Base-by-base conservation (phyloP, 768 basidiomycete species). In the Favolaschia claudopus region DNA sequence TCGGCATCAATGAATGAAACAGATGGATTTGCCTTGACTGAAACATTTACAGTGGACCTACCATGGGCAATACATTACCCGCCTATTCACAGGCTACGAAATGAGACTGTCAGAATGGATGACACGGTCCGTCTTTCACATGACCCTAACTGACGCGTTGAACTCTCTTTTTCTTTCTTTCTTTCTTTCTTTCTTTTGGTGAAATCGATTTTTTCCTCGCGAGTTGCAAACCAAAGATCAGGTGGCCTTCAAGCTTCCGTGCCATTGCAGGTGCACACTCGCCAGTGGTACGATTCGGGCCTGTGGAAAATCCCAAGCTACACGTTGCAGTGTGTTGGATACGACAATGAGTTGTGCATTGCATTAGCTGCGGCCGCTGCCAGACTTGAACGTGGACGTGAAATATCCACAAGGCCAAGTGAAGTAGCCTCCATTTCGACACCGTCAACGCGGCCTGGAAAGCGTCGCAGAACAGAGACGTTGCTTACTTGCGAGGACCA, bases 91-190 rank as follows among this genome's bases (percentile, higher is more conserved):
- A 0, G 67, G 62, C 3, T 42, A 57, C 31, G 67, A 71, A 14
- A 75, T 75, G 74, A 49, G 54, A 7, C 53, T 74, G 17, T 69
- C 71, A 10, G 74, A 74, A 58, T 75, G 72, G 73, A 59, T 69
- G 52, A 51, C 50, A 14, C 66, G 61, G 74, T 72, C 20, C 17
- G 61, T 46, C 12, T n/a, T 31, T 34, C n/a, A 9, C 8, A 4
- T 17, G 2, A 13, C 19, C 29, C 13, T 22, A n/a, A n/a, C n/a
- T n/a, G n/a, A n/a, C n/a, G n/a, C 28, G 22, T 14, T 2, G 39
- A 22, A 39, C 43, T 20, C 19, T 29, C 19, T n/a, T n/a, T n/a
- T n/a, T n/a, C n/a, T n/a, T n/a, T n/a, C n/a, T n/a, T n/a, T n/a
- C n/a, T n/a, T n/a, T n/a, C n/a, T n/a, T 28, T 22, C 36, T 53